phyloP scores from a whole-genome alignment of 306 rosid species.

The Castanea mollissima region DNA sequence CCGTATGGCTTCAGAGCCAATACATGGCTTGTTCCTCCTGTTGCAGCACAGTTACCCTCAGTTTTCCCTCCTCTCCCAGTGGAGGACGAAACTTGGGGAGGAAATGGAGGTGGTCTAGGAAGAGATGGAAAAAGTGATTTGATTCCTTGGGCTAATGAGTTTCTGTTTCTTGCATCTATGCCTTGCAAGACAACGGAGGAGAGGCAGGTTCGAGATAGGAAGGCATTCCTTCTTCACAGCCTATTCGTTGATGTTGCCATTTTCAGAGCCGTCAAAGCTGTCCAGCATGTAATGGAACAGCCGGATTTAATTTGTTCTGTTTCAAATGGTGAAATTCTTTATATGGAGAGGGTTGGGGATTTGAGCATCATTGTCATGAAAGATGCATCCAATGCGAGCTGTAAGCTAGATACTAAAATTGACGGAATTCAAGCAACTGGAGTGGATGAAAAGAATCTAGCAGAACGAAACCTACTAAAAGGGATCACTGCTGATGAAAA shows the following conservation, averaged over 20 bases:
- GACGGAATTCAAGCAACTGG: constrained; percentile 82
- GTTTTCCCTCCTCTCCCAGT: constrained; percentile 72
- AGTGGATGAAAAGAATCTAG: constrained; percentile 52
- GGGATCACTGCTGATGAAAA: constrained; percentile 99
- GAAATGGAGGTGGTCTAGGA: constrained; percentile 95
- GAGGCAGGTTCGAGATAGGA: constrained; percentile 90
- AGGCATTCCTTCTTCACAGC: constrained; percentile 93
- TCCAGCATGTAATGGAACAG: constrained; percentile 55
- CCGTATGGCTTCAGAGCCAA: constrained; percentile 94
- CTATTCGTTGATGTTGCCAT: constrained; percentile 88
- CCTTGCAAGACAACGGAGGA: constrained; percentile 92
- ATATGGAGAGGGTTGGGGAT: constrained; percentile 66
- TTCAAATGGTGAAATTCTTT: constrained; percentile 43
- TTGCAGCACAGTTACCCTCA: constrained; percentile 65
- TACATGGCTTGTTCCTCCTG: constrained; percentile 97
- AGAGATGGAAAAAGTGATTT: constrained; percentile 72
- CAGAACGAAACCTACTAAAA: constrained; percentile 81
- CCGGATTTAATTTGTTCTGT: constrained; percentile 30
- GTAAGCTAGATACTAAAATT: constrained; percentile 85
- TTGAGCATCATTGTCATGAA: constrained; percentile 64
- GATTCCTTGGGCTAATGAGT: constrained; percentile 86
- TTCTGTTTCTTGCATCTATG: constrained; percentile 80
- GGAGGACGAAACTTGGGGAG: constrained; percentile 95
- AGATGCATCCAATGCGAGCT: constrained; percentile 78
- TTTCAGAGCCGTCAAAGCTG: constrained; percentile 69